Evolutionary conservation across 768 basidiomycete genomes (phyloP).

Genomic region (Boletus tomentosulus): DNA sequence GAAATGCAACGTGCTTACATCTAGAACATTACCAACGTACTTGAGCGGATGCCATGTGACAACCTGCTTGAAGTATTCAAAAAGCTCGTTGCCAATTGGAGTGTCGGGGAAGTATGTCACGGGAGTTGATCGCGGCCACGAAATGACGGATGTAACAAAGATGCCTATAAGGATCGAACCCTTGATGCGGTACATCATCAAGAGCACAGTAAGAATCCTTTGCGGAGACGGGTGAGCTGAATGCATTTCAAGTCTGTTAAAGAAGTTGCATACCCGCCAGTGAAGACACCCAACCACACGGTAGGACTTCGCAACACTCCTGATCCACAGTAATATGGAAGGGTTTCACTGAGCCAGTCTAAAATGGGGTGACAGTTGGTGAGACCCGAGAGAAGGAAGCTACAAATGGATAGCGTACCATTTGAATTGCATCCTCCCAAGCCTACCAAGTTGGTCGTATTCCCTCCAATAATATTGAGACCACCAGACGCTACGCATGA

Average conservation of each 20-base stretch:
- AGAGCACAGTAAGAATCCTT: conserved; percentile 68
- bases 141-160: conserved; percentile 77
- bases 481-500: conserved; percentile 51
- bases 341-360: conserved; percentile 42
- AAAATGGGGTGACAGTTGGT: background rate
- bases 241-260: background rate
- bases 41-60: conserved; percentile 67
- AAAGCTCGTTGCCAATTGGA: conserved; percentile 59
- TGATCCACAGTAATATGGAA: conserved; percentile 58
- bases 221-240: conserved; percentile 3
- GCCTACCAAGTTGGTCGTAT: conserved; percentile 64
- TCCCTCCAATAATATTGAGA: conserved; percentile 72
- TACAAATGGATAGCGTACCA: conserved; percentile 23
- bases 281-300: conserved; percentile 86
- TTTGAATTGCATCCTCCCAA: conserved; percentile 70
- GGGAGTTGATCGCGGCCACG: conserved; percentile 79
- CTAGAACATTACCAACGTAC: conserved; percentile 61
- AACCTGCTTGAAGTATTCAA: conserved; percentile 82
- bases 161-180: conserved; percentile 83
- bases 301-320: conserved; percentile 70
- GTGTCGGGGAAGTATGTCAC: conserved; percentile 84
- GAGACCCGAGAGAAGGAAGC: conserved; percentile 9
- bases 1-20: conserved; percentile 40
- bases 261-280: conserved; percentile 60
- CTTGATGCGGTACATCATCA: conserved; percentile 83